These are phyloP conservation scores for Fusarium sp. DNA, from an alignment of 2,329 filamentous ascomycete species.

Conservation along the genomic window DNA sequence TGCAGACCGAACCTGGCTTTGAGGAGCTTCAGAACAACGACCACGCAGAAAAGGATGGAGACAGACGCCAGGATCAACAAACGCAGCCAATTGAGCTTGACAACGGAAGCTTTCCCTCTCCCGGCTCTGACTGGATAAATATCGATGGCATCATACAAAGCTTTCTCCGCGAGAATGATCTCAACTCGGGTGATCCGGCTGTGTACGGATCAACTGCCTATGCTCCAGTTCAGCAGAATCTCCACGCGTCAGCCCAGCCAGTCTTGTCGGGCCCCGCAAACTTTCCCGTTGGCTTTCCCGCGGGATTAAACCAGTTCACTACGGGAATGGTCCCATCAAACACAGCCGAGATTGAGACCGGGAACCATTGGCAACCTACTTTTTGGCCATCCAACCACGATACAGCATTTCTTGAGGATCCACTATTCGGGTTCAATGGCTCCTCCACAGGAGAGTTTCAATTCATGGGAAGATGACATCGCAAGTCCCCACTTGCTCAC, in stretches of 20 bases:
- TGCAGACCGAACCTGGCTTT: neutral
- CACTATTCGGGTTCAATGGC: slow-evolving; percentile 54
- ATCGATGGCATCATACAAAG: slow-evolving; percentile 58
- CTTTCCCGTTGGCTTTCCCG: slow-evolving; percentile 10
- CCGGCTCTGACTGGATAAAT: slow-evolving; percentile 50
- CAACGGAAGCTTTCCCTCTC: slow-evolving; percentile 15
- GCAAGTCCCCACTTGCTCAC: neutral
- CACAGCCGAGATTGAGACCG: slow-evolving; percentile 13
- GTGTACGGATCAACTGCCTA: slow-evolving; percentile 5
- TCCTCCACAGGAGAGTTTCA: slow-evolving; percentile 50
- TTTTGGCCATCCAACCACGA: slow-evolving; percentile 32
- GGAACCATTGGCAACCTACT: slow-evolving; percentile 21
- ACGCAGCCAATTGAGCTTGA: neutral
- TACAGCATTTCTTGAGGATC: slow-evolving; percentile 46
- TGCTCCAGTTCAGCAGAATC: slow-evolving; percentile 19
- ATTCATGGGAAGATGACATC: slow-evolving; percentile 19
- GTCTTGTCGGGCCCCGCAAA: slow-evolving; percentile 20
- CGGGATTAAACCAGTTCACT: neutral
- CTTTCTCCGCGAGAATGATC: slow-evolving; percentile 49
- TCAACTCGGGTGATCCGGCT: neutral
- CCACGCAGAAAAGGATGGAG: neutral
- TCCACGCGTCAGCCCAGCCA: slow-evolving; percentile 12
- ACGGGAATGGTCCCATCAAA: neutral
- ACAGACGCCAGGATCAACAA: neutral
- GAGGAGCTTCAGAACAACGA: neutral